Evolutionary conservation across 331 rosid species (phyloP).

Genomic region (Phaseolus coccineus): DNA sequence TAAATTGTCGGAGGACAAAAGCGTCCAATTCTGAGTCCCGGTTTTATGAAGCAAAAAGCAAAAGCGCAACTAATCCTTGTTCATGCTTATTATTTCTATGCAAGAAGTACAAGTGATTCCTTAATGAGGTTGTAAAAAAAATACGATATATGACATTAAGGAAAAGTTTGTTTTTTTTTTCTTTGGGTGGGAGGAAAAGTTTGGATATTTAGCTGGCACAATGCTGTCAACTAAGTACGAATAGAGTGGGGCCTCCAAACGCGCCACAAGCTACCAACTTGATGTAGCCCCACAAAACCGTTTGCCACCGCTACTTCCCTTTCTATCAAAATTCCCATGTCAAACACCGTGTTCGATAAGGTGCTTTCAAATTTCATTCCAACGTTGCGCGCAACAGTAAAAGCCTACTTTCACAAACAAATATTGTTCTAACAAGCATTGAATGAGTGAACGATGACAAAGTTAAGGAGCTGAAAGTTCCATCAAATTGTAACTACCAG

Average conservation of each 20-base stretch:
- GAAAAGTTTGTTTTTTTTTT: constrained; percentile 9
- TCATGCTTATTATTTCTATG: constrained; percentile 23
- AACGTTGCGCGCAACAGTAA: background rate
- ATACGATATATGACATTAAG: background rate
- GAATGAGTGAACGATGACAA: constrained; percentile 3
- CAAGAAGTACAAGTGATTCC: constrained; percentile 16
- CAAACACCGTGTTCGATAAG: background rate
- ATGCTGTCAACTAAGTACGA: constrained; percentile 40
- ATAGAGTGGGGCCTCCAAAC: constrained; percentile 36
- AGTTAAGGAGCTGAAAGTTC: background rate
- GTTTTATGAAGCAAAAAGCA: constrained; percentile 2
- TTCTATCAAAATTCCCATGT: constrained; percentile 14
- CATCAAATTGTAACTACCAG: background rate
- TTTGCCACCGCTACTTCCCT: constrained; percentile 25
- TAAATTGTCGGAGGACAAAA: background rate
- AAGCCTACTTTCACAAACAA: constrained; percentile 19
- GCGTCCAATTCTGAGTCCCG: background rate
- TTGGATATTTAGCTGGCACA: constrained; percentile 38
- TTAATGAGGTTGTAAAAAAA: background rate
- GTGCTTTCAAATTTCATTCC: constrained; percentile 27
- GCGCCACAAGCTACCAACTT: constrained; percentile 35
- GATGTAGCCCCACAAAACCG: constrained; percentile 35
- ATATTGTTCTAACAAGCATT: constrained; percentile 28
- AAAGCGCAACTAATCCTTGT: background rate
- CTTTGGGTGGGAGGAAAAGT: background rate